These are phyloP conservation scores for Neobulgaria alba DNA, from an alignment of 2,329 filamentous ascomycete genomes.

Conservation along the genomic window DNA sequence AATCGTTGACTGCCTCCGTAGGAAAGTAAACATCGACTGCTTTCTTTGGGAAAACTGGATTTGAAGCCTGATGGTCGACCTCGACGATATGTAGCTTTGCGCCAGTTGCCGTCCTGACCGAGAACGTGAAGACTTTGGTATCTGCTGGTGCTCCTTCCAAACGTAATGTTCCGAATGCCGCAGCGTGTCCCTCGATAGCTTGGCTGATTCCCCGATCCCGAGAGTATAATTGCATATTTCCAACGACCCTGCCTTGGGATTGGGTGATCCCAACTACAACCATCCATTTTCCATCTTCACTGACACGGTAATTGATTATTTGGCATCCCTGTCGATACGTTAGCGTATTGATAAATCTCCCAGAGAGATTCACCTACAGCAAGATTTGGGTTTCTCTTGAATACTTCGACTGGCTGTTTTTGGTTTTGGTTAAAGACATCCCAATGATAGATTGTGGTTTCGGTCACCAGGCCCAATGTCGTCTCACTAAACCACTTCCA, in stretches of 20 bases:
- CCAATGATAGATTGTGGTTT: slow-evolving; percentile 92
- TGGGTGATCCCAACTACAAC: slow-evolving; percentile 93
- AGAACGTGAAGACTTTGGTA: slow-evolving; percentile 94
- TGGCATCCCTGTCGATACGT: slow-evolving; percentile 66
- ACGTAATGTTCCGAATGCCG: slow-evolving; percentile 82
- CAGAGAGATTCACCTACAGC: slow-evolving; percentile 47
- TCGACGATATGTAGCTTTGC: slow-evolving; percentile 97
- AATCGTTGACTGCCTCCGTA: slow-evolving; percentile 89
- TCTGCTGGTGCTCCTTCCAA: slow-evolving; percentile 83
- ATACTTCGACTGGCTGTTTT: slow-evolving; percentile 76
- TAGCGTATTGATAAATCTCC: slow-evolving; percentile 1
- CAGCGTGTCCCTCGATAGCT: slow-evolving; percentile 93
- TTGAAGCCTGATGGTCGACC: slow-evolving; percentile 85
- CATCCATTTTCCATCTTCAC: slow-evolving; percentile 96
- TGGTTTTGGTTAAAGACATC: slow-evolving; percentile 84
- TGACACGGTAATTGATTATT: slow-evolving; percentile 99
- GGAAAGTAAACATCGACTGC: slow-evolving; percentile 98
- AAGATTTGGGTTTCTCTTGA: slow-evolving; percentile 88
- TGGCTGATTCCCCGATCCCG: slow-evolving; percentile 95
- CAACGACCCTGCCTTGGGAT: slow-evolving; percentile 86
- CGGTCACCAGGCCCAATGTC: slow-evolving; percentile 82
- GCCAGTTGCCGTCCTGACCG: slow-evolving; percentile 78
- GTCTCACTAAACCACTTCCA: slow-evolving; percentile 98
- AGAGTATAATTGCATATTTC: slow-evolving; percentile 95
- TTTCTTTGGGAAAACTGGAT: slow-evolving; percentile 88